Evolutionary conservation across 495 filamentous ascomycete genomes (phyloP).

Genomic region (Mycothermus thermophilus): DNA sequence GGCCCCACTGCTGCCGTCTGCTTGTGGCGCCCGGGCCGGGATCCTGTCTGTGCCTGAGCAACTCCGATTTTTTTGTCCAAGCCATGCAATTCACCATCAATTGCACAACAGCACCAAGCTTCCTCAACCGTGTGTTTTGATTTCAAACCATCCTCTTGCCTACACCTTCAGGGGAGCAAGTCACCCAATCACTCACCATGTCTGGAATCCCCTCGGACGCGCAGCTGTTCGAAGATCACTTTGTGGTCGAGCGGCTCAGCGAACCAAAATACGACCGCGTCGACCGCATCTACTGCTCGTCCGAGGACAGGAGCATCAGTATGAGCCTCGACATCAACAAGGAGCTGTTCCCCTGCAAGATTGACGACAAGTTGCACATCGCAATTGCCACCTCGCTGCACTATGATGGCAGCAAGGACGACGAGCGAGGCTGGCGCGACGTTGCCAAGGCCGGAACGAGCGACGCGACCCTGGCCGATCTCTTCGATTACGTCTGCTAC

Average conservation of each 20-base stretch:
- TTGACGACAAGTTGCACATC: constrained; percentile 61
- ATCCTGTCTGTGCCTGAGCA: too few species aligned
- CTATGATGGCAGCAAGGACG: constrained; percentile 66
- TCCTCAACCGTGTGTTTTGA: too few species aligned
- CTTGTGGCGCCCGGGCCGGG: too few species aligned
- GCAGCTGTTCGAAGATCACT: constrained; percentile 82
- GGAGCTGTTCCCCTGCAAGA: constrained; percentile 67
- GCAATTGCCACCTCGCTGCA: constrained; percentile 71
- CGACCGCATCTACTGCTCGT: constrained; percentile 59
- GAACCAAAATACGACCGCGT: constrained; percentile 89
- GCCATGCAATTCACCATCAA: too few species aligned
- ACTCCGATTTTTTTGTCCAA: too few species aligned
- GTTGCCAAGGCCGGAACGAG: constrained; percentile 36
- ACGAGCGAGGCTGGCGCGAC: constrained; percentile 65
- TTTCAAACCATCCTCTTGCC: neutral
- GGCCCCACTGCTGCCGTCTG: too few species aligned
- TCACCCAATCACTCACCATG: constrained; percentile 25
- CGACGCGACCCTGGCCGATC: constrained; percentile 71
- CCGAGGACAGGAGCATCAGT: constrained; percentile 47
- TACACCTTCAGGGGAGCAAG: too few species aligned
- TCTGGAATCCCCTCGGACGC: constrained; percentile 52
- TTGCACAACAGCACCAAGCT: too few species aligned
- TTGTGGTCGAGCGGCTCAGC: constrained; percentile 66
- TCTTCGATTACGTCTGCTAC: constrained; percentile 94
- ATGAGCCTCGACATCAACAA: constrained; percentile 89